Base-by-base conservation (phyloP, 2,329 filamentous ascomycete genomes). In the Elsinoe necatrix region DNA sequence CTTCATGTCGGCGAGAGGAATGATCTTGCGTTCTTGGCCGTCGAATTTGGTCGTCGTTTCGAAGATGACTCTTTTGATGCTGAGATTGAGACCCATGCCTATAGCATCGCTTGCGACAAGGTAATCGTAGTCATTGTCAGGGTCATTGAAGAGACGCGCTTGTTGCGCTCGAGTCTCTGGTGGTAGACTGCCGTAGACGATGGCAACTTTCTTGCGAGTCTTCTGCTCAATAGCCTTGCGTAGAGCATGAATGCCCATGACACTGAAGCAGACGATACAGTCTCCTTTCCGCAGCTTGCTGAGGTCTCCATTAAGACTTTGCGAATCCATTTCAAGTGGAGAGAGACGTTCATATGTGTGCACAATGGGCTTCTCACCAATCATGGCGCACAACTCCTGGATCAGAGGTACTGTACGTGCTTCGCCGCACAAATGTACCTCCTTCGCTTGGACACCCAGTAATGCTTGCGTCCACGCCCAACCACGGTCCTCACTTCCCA, bases 381-480 rank as follows among this genome's bases (percentile, higher is more conserved):
- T 83, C 14, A 84, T 81, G 12, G 84, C 84, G 63, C 87, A 91
- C 14, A 98, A 70, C 25, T 87, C 82, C 62, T 85, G 76, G 60
- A 98, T 85, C 41, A 98, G 71, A 2, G 87, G 81, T 8, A 95
- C 86, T 0, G 85, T 83, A 41, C 95, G 80, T 60, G 87, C 83
- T 71, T 98, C 93, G 59, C 93, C 93, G 68, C 93, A 98, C 0
- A 98, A 78, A 71, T 98, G 93, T 4, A 98, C 77, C 67, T 98
- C 93, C 63, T 84, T 85, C 3, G 89, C 93, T 70, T 87, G 85
- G 0, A 95, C 79, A 34, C 93, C 93, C 4, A 98, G 76, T 12
- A 97, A 77, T 1, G 93, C 93, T 64, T 90, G 83, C 1, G 91
- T 95, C 93, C 93, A 98, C 1, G 90, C 91, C 84, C 87, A 95